These are phyloP conservation scores for Conoideocrella luteorostrata DNA, from an alignment of 2,329 filamentous ascomycete genomes.

Conservation along the genomic window DNA sequence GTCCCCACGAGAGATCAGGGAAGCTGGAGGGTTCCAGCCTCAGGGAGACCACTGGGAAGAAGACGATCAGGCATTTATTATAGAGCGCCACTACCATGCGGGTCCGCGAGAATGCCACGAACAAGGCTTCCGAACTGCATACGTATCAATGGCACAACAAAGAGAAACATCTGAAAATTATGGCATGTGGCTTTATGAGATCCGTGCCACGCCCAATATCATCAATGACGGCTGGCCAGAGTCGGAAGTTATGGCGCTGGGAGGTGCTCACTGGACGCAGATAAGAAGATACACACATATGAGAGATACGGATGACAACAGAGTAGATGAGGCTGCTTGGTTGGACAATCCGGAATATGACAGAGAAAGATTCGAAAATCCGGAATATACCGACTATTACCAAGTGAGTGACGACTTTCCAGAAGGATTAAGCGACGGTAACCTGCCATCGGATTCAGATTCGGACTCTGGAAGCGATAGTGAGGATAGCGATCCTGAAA, in stretches of 20 bases:
- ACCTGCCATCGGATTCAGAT: too few relatives aligned
- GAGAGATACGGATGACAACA: not conserved
- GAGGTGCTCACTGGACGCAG: not conserved
- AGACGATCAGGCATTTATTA: not conserved
- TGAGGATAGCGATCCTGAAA: too few relatives aligned
- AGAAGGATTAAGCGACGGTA: too few relatives aligned
- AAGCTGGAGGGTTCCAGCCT: not conserved
- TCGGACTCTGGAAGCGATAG: too few relatives aligned
- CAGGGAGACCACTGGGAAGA: not conserved
- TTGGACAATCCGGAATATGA: not conserved
- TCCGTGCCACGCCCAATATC: not conserved
- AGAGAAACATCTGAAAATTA: not conserved
- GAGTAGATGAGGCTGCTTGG: too few relatives aligned
- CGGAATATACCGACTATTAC: too few relatives aligned
- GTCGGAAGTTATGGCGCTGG: not conserved
- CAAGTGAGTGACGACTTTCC: too few relatives aligned
- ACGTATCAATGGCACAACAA: not conserved
- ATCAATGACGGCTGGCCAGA: not conserved
- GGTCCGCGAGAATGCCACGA: too few relatives aligned
- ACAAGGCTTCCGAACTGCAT: not conserved
- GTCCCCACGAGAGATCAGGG: not conserved
- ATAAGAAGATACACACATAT: not conserved
- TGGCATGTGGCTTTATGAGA: not conserved
- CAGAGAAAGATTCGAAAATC: too few relatives aligned
- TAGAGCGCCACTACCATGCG: not conserved